Evolutionary conservation across 2,329 filamentous ascomycete genomes (phyloP).

Genomic region (Huntiella decipiens): DNA sequence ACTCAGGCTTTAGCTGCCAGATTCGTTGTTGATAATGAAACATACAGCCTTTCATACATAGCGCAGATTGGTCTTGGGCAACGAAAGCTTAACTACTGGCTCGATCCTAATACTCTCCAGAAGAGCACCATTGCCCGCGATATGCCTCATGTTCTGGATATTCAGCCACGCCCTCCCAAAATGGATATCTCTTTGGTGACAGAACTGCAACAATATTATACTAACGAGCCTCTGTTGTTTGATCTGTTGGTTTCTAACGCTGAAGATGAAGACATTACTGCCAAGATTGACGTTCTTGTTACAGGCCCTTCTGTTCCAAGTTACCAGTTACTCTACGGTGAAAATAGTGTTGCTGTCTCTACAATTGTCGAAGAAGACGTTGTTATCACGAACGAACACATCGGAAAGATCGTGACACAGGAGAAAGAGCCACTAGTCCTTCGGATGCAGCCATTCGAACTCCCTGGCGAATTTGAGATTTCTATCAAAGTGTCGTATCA

Average conservation of each 20-base stretch:
- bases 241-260: conserved; percentile 56
- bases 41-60: conserved; percentile 49
- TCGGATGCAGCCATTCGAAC: conserved; percentile 28
- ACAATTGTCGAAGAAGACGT: conserved; percentile 22
- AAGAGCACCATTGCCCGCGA: conserved; percentile 27
- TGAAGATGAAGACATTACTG: conserved; percentile 60
- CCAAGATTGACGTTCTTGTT: conserved; percentile 50
- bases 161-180: conserved; percentile 82
- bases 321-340: conserved; percentile 24
- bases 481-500: conserved; percentile 60
- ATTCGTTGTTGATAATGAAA: conserved; percentile 41
- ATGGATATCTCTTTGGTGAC: conserved; percentile 53
- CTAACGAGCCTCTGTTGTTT: conserved; percentile 56
- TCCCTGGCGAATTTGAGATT: conserved; percentile 42
- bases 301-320: conserved; percentile 32
- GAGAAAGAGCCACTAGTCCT: conserved; percentile 27
- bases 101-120: conserved; percentile 23
- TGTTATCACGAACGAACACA: conserved; percentile 22
- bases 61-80: conserved; percentile 29
- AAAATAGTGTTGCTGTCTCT: conserved; percentile 18
- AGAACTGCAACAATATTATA: conserved; percentile 57
- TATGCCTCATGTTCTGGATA: conserved; percentile 40
- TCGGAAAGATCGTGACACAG: conserved; percentile 30
- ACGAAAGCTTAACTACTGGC: conserved; percentile 30
- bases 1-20: conserved; percentile 45